Conservation (phyloP, 2,329 filamentous ascomycete genomes). For the Xylariaceae sp. region DNA sequence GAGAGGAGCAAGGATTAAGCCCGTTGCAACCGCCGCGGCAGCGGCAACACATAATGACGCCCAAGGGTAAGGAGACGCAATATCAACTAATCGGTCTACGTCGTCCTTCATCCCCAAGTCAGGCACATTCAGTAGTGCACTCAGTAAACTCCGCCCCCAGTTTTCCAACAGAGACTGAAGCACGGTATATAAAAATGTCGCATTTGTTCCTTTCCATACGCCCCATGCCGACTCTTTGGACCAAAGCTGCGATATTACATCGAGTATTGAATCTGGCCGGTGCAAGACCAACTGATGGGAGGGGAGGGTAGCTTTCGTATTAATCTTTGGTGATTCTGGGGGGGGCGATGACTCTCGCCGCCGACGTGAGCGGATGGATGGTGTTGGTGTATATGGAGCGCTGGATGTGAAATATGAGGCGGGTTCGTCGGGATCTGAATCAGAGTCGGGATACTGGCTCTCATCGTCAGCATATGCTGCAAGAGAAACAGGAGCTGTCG, state of each 20-base stretch:
- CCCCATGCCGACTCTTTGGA: slow-evolving; percentile 87
- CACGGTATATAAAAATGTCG: slow-evolving; percentile 89
- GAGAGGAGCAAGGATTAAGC: slow-evolving; percentile 81
- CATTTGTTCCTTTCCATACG: slow-evolving; percentile 92
- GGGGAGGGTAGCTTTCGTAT: slow-evolving; percentile 45
- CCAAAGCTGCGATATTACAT: slow-evolving; percentile 88
- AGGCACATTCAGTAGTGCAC: slow-evolving; percentile 86
- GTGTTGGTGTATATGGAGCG: slow-evolving; percentile 60
- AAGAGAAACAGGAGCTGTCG: slow-evolving; percentile 17
- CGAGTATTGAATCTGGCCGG: slow-evolving; percentile 79
- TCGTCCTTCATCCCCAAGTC: slow-evolving; percentile 79
- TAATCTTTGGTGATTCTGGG: slow-evolving; percentile 41
- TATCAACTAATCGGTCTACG: slow-evolving; percentile 74
- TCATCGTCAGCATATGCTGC: slow-evolving; percentile 23
- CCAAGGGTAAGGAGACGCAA: slow-evolving; percentile 81
- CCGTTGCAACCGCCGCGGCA: slow-evolving; percentile 70
- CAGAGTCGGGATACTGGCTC: slow-evolving; percentile 56
- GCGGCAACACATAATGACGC: slow-evolving; percentile 77
- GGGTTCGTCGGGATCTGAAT: slow-evolving; percentile 77
- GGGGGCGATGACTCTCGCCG: slow-evolving; percentile 43
- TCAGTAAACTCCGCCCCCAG: slow-evolving; percentile 89
- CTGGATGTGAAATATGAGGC: slow-evolving; percentile 84
- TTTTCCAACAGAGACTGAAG: slow-evolving; percentile 87
- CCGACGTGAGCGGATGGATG: slow-evolving; percentile 46
- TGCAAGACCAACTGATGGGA: slow-evolving; percentile 72